Evolutionary conservation across 345 rosid genomes (phyloP).

Genomic region (Eucalyptus curtisii): DNA sequence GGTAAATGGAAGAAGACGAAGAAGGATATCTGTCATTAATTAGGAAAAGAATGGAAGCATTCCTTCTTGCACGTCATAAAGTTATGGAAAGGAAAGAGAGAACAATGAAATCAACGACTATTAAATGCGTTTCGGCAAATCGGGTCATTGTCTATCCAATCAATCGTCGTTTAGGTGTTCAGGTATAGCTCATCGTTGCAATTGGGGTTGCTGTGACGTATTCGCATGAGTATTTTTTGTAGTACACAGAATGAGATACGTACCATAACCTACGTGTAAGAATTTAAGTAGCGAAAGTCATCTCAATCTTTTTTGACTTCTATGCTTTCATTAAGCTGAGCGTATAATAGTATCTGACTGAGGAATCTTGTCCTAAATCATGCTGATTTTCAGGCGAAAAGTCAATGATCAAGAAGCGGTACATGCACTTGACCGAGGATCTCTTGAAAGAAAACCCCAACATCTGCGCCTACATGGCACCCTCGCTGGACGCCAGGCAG

Average conservation of each 20-base stretch:
- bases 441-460: conserved; percentile 23
- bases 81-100: neutral
- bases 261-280: neutral
- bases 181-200: neutral
- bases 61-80: neutral
- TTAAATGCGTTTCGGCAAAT: neutral
- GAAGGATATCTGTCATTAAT: neutral
- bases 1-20: neutral
- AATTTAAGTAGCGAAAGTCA: neutral
- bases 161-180: neutral
- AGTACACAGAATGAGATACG: neutral
- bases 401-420: conserved; percentile 27
- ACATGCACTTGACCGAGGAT: conserved; percentile 34
- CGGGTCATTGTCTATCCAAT: neutral
- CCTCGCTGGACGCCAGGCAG: conserved; percentile 32
- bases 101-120: neutral
- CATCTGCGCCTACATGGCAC: conserved; percentile 22
- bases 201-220: neutral
- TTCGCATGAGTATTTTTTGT: neutral
- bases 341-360: neutral
- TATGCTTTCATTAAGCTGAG: neutral
- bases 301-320: neutral
- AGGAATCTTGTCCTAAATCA: neutral
- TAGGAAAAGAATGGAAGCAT: neutral
- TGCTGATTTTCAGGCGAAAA: conserved; percentile 20